Evolutionary conservation across 2,329 filamentous ascomycete genomes (phyloP).

Genomic region (Mycocentrospora acerina): DNA sequence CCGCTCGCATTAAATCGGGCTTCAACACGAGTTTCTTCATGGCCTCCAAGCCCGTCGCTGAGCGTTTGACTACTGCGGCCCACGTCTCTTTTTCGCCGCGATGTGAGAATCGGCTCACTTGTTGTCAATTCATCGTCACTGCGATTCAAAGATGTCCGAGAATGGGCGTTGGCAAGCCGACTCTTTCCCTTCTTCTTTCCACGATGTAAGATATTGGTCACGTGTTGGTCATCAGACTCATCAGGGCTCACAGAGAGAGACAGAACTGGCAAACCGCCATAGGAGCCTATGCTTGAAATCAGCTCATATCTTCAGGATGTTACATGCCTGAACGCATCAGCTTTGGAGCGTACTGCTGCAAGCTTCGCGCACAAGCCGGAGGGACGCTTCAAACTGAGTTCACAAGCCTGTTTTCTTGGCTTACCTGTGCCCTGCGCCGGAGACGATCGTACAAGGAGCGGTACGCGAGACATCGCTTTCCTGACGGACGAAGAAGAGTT

Average conservation of each 20-base stretch:
- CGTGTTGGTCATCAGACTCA: conserved; percentile 39
- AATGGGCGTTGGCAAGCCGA: conserved; percentile 29
- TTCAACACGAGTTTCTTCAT: conserved; percentile 34
- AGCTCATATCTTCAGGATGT: not conserved
- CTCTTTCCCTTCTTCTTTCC: conserved; percentile 37
- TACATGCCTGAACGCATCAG: no score
- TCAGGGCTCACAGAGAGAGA: conserved; percentile 42
- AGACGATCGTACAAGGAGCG: conserved; percentile 61
- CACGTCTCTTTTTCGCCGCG: conserved; percentile 32
- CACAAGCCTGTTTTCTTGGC: conserved; percentile 9
- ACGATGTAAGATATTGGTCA: conserved; percentile 22
- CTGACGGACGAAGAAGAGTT: conserved; percentile 16
- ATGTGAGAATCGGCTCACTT: conserved; percentile 22
- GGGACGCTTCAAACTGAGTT: no score
- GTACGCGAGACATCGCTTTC: conserved; percentile 51
- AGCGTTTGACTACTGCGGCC: conserved; percentile 26
- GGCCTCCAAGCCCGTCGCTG: conserved; percentile 25
- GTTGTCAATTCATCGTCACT: conserved; percentile 17
- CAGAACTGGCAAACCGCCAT: conserved; percentile 58
- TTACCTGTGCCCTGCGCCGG: conserved; percentile 58
- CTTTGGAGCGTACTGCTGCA: no score
- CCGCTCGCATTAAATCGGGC: conserved; percentile 35
- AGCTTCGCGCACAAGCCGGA: no score
- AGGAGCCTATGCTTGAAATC: conserved; percentile 48
- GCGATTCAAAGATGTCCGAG: conserved; percentile 12